Conservation (phyloP, 2,329 filamentous ascomycete genomes). For the Paramyrothecium sp. region DNA sequence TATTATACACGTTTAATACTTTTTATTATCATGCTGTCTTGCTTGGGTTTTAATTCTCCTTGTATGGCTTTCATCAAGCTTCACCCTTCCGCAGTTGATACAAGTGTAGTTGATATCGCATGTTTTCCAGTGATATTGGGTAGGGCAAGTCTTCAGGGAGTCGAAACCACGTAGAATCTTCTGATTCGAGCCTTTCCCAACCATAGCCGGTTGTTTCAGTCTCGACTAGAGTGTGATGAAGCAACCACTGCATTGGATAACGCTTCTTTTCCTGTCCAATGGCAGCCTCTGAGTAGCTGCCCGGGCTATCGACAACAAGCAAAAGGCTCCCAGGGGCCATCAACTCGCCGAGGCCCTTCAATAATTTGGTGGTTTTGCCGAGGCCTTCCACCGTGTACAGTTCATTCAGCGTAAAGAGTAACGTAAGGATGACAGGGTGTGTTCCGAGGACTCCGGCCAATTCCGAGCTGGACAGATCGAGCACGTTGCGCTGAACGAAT, state of each 20-base stretch:
- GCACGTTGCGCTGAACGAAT: constrained; percentile 49
- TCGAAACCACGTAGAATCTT: constrained; percentile 85
- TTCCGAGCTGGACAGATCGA: constrained; percentile 35
- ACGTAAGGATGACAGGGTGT: constrained; percentile 62
- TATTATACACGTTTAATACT: too few species aligned
- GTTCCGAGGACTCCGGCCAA: constrained; percentile 29
- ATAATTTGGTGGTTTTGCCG: constrained; percentile 71
- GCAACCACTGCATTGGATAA: constrained; percentile 92
- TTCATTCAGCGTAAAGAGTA: constrained; percentile 95
- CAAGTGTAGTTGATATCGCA: constrained; percentile 90
- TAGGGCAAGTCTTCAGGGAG: constrained; percentile 67
- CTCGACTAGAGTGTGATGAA: constrained; percentile 75
- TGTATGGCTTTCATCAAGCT: too few species aligned
- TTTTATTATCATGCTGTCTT: too few species aligned
- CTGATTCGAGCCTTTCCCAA: constrained; percentile 74
- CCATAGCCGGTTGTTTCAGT: constrained; percentile 31
- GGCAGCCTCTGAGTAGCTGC: constrained; percentile 83
- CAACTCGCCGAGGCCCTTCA: constrained; percentile 64
- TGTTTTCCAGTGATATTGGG: constrained; percentile 85
- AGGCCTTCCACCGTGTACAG: constrained; percentile 77
- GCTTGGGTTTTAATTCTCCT: too few species aligned
- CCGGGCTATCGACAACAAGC: constrained; percentile 88
- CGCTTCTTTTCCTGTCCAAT: constrained; percentile 61
- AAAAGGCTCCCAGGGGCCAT: constrained; percentile 63
- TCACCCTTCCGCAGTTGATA: constrained; percentile 48